These are phyloP conservation scores for Fusarium brevicatenulatum DNA, from an alignment of 2,329 filamentous ascomycete species.

Conservation along the genomic window DNA sequence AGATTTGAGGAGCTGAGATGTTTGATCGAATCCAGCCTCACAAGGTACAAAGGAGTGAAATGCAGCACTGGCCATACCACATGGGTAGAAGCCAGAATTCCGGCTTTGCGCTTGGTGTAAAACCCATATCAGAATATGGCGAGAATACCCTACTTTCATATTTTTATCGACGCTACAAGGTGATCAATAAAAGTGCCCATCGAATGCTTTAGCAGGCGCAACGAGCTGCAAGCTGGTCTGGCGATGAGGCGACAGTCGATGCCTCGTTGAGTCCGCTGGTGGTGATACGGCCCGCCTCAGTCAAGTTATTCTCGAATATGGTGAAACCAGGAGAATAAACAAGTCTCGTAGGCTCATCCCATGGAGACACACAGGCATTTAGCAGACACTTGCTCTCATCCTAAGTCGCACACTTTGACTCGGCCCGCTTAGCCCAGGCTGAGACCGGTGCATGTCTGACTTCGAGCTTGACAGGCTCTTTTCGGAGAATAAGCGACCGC, in stretches of 20 bases:
- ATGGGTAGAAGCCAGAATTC: neutral
- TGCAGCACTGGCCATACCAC: neutral
- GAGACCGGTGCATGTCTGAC: conserved; percentile 41
- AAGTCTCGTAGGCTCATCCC: conserved; percentile 28
- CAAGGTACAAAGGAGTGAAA: neutral
- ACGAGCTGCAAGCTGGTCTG: conserved; percentile 10
- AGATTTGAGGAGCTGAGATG: neutral
- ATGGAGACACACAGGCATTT: conserved; percentile 31
- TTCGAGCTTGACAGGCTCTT: conserved; percentile 43
- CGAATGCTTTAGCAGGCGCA: neutral
- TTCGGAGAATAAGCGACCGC: conserved; percentile 34
- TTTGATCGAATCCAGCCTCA: neutral
- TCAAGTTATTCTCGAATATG: conserved; percentile 45
- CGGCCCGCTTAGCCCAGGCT: conserved; percentile 42
- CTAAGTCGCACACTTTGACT: conserved; percentile 42
- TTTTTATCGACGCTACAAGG: neutral
- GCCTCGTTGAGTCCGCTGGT: conserved; percentile 25
- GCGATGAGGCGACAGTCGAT: conserved; percentile 14
- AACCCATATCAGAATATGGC: neutral
- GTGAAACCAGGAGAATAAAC: conserved; percentile 38
- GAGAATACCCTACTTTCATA: neutral
- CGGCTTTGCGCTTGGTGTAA: neutral
- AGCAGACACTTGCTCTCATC: conserved; percentile 17
- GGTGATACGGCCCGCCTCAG: conserved; percentile 37
- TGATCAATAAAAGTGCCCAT: neutral